phyloP scores from a whole-genome alignment of 2,329 filamentous ascomycete genomes.

The Berkeleyomyces rouxiae region DNA sequence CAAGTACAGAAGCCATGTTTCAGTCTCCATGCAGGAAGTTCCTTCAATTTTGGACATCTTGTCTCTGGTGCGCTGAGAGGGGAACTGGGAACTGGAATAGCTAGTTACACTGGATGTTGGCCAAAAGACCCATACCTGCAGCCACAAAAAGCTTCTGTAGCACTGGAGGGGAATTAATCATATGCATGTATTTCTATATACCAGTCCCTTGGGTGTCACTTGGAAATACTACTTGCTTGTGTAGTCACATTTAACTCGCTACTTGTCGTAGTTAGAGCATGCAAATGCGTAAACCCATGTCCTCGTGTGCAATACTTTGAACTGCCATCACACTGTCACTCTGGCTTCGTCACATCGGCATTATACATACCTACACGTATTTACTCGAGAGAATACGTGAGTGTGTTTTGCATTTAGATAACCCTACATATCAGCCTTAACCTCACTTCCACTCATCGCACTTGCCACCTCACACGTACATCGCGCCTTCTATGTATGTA shows the following conservation, averaged over 20 bases:
- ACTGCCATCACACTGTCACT: not conserved
- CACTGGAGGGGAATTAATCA: not conserved
- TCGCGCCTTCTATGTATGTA: no score
- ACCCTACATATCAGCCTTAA: not conserved
- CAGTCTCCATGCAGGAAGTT: not conserved
- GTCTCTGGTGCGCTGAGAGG: not conserved
- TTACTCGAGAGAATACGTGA: no score
- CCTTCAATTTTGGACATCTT: not conserved
- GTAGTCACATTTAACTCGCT: no score
- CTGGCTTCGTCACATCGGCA: not conserved
- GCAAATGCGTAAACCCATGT: no score
- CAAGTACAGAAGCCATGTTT: not conserved
- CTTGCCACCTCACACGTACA: no score
- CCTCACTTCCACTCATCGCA: not conserved
- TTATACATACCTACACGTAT: not conserved
- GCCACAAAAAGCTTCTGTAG: not conserved
- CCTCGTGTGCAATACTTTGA: not conserved
- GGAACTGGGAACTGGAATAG: not conserved
- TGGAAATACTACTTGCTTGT: no score
- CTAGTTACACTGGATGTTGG: no score
- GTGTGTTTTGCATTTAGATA: no score
- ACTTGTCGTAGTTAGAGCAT: no score
- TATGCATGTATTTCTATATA: no score
- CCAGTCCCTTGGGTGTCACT: no score
- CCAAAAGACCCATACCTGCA: not conserved